Evolutionary conservation across 768 basidiomycete species (phyloP).

Genomic region (Dentipellis fragilis): DNA sequence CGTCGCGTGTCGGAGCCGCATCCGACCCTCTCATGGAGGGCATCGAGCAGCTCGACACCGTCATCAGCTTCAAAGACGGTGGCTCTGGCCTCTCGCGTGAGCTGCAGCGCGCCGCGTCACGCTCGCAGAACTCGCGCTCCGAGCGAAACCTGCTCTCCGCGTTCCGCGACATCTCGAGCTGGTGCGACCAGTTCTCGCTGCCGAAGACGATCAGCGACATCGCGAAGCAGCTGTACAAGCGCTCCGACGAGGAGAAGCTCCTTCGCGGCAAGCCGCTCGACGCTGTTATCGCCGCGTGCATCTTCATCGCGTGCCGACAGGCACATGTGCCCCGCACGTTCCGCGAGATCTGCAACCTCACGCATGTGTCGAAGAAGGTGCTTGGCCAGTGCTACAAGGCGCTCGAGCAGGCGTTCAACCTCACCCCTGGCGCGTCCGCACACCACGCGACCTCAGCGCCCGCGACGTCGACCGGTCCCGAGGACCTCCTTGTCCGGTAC

Average conservation of each 20-base stretch:
- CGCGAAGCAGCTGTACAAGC: conserved; percentile 95
- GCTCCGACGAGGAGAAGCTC: conserved; percentile 91
- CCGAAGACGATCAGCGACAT: conserved; percentile 92
- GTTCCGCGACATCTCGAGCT: conserved; percentile 84
- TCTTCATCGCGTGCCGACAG: conserved; percentile 94
- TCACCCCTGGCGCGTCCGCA: conserved; percentile 71
- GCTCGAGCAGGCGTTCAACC: conserved; percentile 80
- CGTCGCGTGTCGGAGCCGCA: conserved; percentile 98
- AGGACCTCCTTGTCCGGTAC: conserved; percentile 84
- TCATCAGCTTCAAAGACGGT: conserved; percentile 93
- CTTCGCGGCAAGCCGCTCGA: conserved; percentile 86
- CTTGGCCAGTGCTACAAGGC: conserved; percentile 91
- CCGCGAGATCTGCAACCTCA: conserved; percentile 89
- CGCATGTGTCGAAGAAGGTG: conserved; percentile 90
- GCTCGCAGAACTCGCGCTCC: conserved; percentile 66
- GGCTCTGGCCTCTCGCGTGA: conserved; percentile 87
- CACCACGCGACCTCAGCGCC: conserved; percentile 21
- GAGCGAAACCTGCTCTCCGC: conserved; percentile 82
- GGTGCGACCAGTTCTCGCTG: conserved; percentile 93
- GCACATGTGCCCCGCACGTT: conserved; percentile 94
- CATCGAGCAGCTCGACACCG: conserved; percentile 88
- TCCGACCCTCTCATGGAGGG: conserved; percentile 90
- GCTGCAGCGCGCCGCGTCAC: conserved; percentile 85
- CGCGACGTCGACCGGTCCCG: conserved; percentile 55
- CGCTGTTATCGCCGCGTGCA: conserved; percentile 93